These are phyloP conservation scores for Phanerochaete sordida DNA, from an alignment of 768 basidiomycete species.

Conservation along the genomic window DNA sequence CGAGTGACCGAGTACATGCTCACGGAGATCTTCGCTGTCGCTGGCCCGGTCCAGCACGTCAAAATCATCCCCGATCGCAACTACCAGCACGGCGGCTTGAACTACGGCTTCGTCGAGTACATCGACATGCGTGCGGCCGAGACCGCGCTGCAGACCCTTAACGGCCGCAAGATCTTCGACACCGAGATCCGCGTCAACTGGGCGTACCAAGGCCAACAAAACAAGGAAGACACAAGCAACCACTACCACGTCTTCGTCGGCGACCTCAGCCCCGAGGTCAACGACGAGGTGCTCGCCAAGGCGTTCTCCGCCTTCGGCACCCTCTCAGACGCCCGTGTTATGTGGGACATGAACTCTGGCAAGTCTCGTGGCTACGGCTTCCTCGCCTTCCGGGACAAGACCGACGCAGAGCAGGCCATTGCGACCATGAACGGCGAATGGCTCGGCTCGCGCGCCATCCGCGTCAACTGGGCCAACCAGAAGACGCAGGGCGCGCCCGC, in stretches of 20 bases:
- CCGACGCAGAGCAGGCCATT: constrained; percentile 98
- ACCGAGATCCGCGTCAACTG: constrained; percentile 99
- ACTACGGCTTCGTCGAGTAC: constrained; percentile 99
- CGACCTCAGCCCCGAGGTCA: constrained; percentile 99
- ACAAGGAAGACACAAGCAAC: constrained; percentile 97
- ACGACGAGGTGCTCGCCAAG: constrained; percentile 93
- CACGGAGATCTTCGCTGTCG: constrained; percentile 94
- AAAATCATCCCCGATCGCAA: constrained; percentile 99
- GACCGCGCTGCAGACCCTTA: constrained; percentile 97
- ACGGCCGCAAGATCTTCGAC: constrained; percentile 99
- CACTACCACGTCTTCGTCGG: constrained; percentile 99
- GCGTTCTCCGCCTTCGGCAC: constrained; percentile 97
- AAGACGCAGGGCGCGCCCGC: constrained; percentile 76
- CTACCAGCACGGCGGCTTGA: constrained; percentile 98
- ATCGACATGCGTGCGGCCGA: constrained; percentile 98
- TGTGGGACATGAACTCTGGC: constrained; percentile 99
- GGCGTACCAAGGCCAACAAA: constrained; percentile 98
- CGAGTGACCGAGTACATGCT: constrained; percentile 99
- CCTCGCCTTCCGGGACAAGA: constrained; percentile 97
- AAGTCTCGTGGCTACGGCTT: constrained; percentile 98
- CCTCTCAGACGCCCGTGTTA: constrained; percentile 95
- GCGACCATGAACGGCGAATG: constrained; percentile 99
- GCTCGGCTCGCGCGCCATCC: constrained; percentile 96
- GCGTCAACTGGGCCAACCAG: constrained; percentile 99
- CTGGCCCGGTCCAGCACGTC: constrained; percentile 96